phyloP scores from a whole-genome alignment of 2,329 filamentous ascomycete species.

The Sporothrix humicola region DNA sequence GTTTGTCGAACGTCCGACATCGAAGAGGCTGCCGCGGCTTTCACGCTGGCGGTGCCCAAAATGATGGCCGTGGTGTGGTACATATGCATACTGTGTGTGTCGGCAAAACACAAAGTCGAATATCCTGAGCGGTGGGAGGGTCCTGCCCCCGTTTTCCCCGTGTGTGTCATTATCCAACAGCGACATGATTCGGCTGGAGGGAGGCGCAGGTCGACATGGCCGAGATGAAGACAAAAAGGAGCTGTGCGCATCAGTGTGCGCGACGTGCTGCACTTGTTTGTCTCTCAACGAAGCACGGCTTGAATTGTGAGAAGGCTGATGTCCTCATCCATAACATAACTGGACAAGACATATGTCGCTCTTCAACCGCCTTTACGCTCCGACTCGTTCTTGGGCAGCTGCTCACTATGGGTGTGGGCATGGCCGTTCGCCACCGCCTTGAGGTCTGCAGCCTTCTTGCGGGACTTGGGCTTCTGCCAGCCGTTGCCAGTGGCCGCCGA shows the following conservation, averaged over 20 bases:
- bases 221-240: background rate
- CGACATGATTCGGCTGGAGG: background rate
- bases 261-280: background rate
- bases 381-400: conserved; percentile 61
- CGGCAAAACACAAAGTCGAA: background rate
- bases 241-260: background rate
- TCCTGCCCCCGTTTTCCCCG: background rate
- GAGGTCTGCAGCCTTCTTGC: conserved; percentile 57
- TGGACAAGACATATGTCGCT: background rate
- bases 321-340: too few species aligned
- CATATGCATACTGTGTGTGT: background rate
- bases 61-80: background rate
- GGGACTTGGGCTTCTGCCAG: conserved; percentile 66
- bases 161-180: conserved; percentile 2
- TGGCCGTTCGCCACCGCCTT: conserved; percentile 54
- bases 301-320: background rate
- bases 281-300: background rate
- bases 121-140: conserved; percentile 1
- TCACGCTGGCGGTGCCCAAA: background rate
- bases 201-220: background rate
- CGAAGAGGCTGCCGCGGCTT: background rate
- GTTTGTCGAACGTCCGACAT: background rate
- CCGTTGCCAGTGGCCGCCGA: conserved; percentile 41
- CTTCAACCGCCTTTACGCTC: conserved; percentile 68
- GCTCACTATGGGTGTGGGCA: conserved; percentile 54